Percentiles rank a stretch among this genome's conserved stretches.
Conservation (phyloP, 164 flowering plant species). For the Akebia trifoliata region DNA sequence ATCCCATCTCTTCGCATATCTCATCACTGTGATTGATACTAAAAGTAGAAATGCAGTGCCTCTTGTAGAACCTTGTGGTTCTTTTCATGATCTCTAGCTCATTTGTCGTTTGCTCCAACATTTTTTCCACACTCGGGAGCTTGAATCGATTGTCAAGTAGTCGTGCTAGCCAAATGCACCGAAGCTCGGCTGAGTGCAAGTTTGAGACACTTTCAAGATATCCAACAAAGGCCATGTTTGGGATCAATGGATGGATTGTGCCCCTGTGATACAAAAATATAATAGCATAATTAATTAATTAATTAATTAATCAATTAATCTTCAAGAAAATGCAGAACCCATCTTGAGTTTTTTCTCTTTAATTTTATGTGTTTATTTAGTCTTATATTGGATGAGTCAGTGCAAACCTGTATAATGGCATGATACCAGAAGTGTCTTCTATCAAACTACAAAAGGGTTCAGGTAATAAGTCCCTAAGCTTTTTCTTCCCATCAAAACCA, state of each 20-base stretch:
- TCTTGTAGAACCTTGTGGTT: slow-evolving; percentile 78
- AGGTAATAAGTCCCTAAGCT: slow-evolving; percentile 61
- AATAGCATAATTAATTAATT: background rate
- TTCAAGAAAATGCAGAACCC: too few species aligned
- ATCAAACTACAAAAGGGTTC: slow-evolving; percentile 62
- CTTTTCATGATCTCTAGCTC: slow-evolving; percentile 67
- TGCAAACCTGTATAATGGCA: slow-evolving; percentile 77
- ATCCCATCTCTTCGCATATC: slow-evolving; percentile 90
- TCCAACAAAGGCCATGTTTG: slow-evolving; percentile 85
- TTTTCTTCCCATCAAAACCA: slow-evolving; percentile 80
- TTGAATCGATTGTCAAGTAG: slow-evolving; percentile 54
- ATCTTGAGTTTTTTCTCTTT: too few species aligned
- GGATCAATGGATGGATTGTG: slow-evolving; percentile 76
- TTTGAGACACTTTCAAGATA: slow-evolving; percentile 76
- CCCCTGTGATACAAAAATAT: slow-evolving; percentile 32
- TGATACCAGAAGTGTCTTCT: slow-evolving; percentile 50
- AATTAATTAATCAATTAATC: background rate
- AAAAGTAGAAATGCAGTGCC: slow-evolving; percentile 80
- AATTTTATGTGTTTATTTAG: too few species aligned
- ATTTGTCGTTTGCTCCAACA: slow-evolving; percentile 52
- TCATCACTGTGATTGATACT: slow-evolving; percentile 86
- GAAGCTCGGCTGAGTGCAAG: slow-evolving; percentile 73
- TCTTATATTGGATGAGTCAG: too few species aligned
- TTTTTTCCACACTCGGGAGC: slow-evolving; percentile 63
- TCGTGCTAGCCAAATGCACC: slow-evolving; percentile 72